phyloP scores from a whole-genome alignment of 2,329 filamentous ascomycete species.

The Phialophora chinensis region DNA sequence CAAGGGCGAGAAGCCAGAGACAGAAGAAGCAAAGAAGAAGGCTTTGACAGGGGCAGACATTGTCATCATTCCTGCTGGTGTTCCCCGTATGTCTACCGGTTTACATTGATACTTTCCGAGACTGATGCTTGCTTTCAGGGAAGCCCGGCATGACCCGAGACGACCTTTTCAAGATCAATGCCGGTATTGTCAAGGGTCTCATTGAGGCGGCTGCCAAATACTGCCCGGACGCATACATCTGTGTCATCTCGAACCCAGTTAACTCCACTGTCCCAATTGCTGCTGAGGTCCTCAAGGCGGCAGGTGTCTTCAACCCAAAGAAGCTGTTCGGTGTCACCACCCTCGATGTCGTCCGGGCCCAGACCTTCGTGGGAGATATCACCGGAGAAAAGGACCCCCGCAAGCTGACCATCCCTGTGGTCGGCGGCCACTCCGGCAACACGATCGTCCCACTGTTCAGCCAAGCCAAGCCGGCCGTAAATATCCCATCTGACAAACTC shows the following conservation, averaged over 20 bases:
- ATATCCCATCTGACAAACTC: constrained; percentile 87
- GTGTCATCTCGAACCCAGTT: constrained; percentile 99
- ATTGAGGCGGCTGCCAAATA: constrained; percentile 86
- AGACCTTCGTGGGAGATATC: constrained; percentile 92
- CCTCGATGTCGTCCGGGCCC: constrained; percentile 95
- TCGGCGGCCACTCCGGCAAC: constrained; percentile 96
- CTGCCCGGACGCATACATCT: constrained; percentile 89
- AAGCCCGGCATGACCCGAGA: constrained; percentile 99
- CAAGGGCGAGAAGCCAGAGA: constrained; percentile 45
- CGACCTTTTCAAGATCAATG: constrained; percentile 99
- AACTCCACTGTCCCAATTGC: constrained; percentile 99
- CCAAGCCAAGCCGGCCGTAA: constrained; percentile 78
- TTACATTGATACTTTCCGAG: constrained; percentile 4
- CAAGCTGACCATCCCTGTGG: constrained; percentile 84
- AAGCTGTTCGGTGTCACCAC: constrained; percentile 98
- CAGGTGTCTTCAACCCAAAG: constrained; percentile 91
- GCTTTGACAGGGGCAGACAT: constrained; percentile 94
- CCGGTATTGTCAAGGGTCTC: constrained; percentile 93
- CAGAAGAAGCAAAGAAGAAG: constrained; percentile 80
- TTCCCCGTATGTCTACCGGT: constrained; percentile 75
- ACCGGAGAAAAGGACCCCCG: constrained; percentile 80
- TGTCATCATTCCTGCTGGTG: constrained; percentile 95
- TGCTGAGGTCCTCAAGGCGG: constrained; percentile 93
- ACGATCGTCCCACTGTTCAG: constrained; percentile 98
- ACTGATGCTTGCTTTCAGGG: constrained; percentile 61